These are phyloP conservation scores for Cotoneaster glaucophyllus DNA, from an alignment of 306 rosid species.

Conservation along the genomic window DNA sequence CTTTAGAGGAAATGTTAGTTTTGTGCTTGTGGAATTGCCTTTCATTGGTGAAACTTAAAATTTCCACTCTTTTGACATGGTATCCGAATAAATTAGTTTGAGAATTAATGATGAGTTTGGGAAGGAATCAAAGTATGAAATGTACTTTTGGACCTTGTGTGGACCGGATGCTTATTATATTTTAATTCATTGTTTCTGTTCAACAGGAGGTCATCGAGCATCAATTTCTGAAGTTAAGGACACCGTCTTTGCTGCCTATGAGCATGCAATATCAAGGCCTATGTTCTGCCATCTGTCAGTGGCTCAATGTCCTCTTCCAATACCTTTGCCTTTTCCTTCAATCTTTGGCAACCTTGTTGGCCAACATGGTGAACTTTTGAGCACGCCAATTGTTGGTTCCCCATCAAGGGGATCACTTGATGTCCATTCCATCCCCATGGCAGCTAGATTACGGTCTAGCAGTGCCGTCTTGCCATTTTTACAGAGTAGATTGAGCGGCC, in stretches of 20 bases:
- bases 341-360: constrained; percentile 63
- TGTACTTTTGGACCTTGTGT: background rate
- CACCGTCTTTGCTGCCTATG: constrained; percentile 45
- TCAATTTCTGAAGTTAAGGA: constrained; percentile 47
- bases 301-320: constrained; percentile 71
- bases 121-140: background rate
- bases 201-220: constrained; percentile 49
- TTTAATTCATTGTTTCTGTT: constrained; percentile 3
- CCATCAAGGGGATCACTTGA: constrained; percentile 69
- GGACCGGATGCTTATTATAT: background rate
- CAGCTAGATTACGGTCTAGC: constrained; percentile 80
- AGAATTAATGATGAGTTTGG: background rate
- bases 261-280: constrained; percentile 50
- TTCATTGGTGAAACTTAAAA: background rate
- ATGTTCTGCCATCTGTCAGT: constrained; percentile 64
- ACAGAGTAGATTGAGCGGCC: constrained; percentile 59
- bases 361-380: constrained; percentile 52
- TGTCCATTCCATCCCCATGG: constrained; percentile 76
- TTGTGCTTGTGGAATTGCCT: background rate
- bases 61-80: background rate
- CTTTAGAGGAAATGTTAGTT: background rate
- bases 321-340: constrained; percentile 86
- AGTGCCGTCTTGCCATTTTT: constrained; percentile 57
- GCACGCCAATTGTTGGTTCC: constrained; percentile 30
- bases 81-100: background rate